Base-by-base conservation (phyloP, 768 basidiomycete genomes). In the Phlebiopsis gigantea region DNA sequence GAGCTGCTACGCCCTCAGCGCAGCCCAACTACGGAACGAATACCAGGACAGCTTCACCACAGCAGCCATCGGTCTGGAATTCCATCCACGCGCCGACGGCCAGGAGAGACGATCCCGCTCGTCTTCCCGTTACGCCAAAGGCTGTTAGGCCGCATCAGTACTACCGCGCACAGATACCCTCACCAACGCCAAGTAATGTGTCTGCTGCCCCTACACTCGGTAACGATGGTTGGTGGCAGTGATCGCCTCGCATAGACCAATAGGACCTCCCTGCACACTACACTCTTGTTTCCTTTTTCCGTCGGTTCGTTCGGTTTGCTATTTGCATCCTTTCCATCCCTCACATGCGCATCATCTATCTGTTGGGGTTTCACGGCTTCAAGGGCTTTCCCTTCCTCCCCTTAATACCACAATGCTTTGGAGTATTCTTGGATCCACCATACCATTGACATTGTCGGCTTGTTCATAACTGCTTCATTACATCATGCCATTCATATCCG, bases 171-270 rank as follows among this genome's bases (percentile, higher is more conserved):
- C 71, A 73, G 42, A 66, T 73, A 19, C 77, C 84, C 14, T 93
- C 90, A 1, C 91, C 91, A 7, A 84, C 90, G 25, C 84, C 83
- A 24, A 93, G 91, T 64, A 80, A 75, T 1, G 84, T 86, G n/a
- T 89, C 88, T 21, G 75, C 80, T 26, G 78, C 84, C 8, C 88
- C 86, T 6, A 90, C 87, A 0, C 74, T 82, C 57, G 82, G 81
- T 42, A 76, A 83, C 1, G 85, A 93, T 46, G 91, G 90, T 31
- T 93, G 90, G 91, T 93, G 83, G 80, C 73, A 75, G 63, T 89
- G 75, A 47, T 50, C 46, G 25, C 54, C 19, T 34, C 45, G 26
- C 26, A 31, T 28, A 46, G 24, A 46, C 30, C 21, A 26, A 25
- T n/a, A 28, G 39, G 45, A 46, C 54, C 17, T 21, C 39, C n/a